phyloP scores from a whole-genome alignment of 495 filamentous ascomycete species.

The Corynascus novoguineensis region DNA sequence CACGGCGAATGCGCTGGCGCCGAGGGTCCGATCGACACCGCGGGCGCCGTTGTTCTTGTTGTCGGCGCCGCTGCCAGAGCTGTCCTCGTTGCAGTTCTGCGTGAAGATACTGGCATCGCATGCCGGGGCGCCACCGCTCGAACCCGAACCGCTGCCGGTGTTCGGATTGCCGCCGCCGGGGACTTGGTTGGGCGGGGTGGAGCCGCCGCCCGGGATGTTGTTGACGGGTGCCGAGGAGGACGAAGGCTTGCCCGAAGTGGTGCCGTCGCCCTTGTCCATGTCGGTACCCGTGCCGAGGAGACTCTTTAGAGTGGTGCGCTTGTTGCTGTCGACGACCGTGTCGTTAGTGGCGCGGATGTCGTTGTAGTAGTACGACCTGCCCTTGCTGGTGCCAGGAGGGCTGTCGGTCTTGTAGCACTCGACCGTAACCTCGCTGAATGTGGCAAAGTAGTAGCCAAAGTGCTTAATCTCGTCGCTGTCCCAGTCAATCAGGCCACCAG shows the following conservation, averaged over 20 bases:
- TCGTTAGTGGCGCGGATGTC: slow-evolving; percentile 59
- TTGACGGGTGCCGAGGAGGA: slow-evolving; percentile 26
- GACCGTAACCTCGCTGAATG: slow-evolving; percentile 68
- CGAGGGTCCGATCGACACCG: slow-evolving; percentile 36
- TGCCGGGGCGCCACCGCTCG: slow-evolving; percentile 2
- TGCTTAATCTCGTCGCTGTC: slow-evolving; percentile 71
- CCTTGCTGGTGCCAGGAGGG: slow-evolving; percentile 52
- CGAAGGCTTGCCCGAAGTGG: slow-evolving; percentile 23
- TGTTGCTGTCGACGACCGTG: slow-evolving; percentile 68
- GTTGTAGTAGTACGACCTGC: slow-evolving; percentile 71
- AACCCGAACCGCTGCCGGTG: slow-evolving; percentile 12
- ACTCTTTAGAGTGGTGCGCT: slow-evolving; percentile 71
- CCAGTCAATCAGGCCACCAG: slow-evolving; percentile 88
- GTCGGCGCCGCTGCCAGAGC: slow-evolving; percentile 20
- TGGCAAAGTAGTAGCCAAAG: slow-evolving; percentile 84
- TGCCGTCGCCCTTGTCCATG: slow-evolving; percentile 50
- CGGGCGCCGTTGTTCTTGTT: slow-evolving; percentile 28
- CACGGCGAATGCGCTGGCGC: slow-evolving; percentile 46
- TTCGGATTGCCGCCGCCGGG: slow-evolving; percentile 18
- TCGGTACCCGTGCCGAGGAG: slow-evolving; percentile 71
- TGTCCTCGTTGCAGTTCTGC: slow-evolving; percentile 12
- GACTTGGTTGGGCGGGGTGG: slow-evolving; percentile 6
- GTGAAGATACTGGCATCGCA: too few species aligned
- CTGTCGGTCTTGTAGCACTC: slow-evolving; percentile 74
- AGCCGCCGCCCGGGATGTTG: slow-evolving; percentile 35